Conservation (phyloP, 805 yeast genomes). For the Hanseniaspora thailandica region DNA sequence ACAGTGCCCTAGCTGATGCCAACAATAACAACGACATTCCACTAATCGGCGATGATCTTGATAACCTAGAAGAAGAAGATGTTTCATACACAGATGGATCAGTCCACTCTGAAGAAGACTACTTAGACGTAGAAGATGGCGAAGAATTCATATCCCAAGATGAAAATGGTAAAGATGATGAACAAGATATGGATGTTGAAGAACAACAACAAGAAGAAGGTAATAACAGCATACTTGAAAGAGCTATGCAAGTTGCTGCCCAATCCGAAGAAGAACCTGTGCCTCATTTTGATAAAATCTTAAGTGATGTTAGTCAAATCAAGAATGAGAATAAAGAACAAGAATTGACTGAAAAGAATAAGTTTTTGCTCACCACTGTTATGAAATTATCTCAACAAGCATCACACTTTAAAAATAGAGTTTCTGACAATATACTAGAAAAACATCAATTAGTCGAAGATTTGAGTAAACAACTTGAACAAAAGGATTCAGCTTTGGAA, state of each 20-base stretch:
- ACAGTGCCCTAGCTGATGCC: background rate
- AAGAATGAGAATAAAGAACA: background rate
- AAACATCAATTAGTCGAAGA: slow-evolving; percentile 16
- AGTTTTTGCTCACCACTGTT: background rate
- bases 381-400: slow-evolving; percentile 10
- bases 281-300: slow-evolving; percentile 9
- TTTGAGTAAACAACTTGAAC: slow-evolving; percentile 21
- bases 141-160: background rate
- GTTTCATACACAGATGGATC: slow-evolving; percentile 19
- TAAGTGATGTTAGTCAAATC: slow-evolving; percentile 1
- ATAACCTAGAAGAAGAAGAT: background rate
- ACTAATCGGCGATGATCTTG: background rate
- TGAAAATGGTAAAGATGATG: background rate
- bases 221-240: background rate
- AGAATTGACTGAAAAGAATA: slow-evolving; percentile 1
- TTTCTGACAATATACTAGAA: background rate
- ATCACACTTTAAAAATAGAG: slow-evolving; percentile 1
- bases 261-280: background rate
- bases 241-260: background rate
- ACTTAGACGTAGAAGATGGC: slow-evolving; percentile 14
- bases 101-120: slow-evolving; percentile 23
- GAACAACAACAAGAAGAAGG: background rate
- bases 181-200: background rate
- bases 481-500: slow-evolving; percentile 20
- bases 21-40: background rate